Evolutionary conservation across 495 filamentous ascomycete genomes (phyloP), one percentile per base, ranked within the genome.

Genomic region (Penicillium bialowiezense): DNA sequence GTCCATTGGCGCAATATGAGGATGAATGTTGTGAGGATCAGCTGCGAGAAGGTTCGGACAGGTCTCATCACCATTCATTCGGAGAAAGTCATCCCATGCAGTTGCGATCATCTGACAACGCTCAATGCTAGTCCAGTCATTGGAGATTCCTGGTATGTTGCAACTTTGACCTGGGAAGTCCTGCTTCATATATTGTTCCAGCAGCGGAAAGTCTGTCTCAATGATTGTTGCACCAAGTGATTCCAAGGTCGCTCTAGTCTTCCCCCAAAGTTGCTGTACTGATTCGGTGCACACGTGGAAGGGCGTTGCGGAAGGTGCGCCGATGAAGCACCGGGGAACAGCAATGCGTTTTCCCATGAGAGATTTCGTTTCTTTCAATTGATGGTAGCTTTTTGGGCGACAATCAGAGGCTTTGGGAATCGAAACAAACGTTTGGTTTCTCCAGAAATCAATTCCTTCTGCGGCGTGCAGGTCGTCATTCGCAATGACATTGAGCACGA

Each of bases 71-170:
- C 40, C 19, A 20, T 58, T 58, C 5, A 18, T n/a, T 5, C n/a
- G 20, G 14, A 58, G 38, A 19, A 58, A 54, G 6, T 52, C 41
- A 31, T 58, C 55, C 55, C 51, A 58, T n/a, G 28, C 46, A 3
- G 48, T 35, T 1, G 55, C 55, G 19, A 58, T 54, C 18, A 54
- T 26, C 19, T 44, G 41, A 33, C 51, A 58, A 18, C 38, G 38
- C 19, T 50, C 48, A 29, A 36, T 37, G 5, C 33, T 37, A 3
- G 31, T 41, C 38, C 38, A 42, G n/a, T 35, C 13, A 5, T 28
- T 12, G 2, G 45, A 28, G 4, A 48, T 40, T 7, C 35, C 35
- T 9, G 35, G 23, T 0, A 39, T 26, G 9, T 39, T 40, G 35
- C 45, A 48, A 15, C 45, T 48, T 39, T 39, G 34, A 5, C 36